Evolutionary conservation across 2,329 filamentous ascomycete species (phyloP).

Genomic region (Thelonectria discophora): DNA sequence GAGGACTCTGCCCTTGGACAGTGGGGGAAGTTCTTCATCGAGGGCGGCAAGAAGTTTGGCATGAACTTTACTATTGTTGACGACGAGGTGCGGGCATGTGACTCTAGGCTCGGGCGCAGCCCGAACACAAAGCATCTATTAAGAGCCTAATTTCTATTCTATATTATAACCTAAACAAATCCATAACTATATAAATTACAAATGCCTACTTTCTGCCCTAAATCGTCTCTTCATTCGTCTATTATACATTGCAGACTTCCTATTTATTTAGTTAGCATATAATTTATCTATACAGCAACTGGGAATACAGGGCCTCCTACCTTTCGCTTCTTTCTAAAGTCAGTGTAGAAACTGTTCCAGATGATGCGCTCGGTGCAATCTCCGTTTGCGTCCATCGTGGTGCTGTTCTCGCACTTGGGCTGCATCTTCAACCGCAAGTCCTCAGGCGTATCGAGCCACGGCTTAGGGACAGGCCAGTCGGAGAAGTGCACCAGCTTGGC

Average conservation of each 20-base stretch:
- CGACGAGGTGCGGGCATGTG: conserved; percentile 13
- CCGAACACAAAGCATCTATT: too few species aligned
- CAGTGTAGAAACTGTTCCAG: conserved; percentile 56
- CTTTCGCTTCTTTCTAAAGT: conserved; percentile 47
- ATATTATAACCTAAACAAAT: too few species aligned
- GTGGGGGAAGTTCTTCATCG: conserved; percentile 2
- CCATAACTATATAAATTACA: too few species aligned
- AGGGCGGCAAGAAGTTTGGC: not conserved
- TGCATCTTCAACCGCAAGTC: conserved; percentile 21
- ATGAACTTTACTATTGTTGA: not conserved
- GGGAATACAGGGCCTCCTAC: conserved; percentile 1
- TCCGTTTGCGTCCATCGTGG: conserved; percentile 56
- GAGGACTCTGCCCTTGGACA: not conserved
- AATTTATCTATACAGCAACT: too few species aligned
- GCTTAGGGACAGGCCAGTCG: conserved; percentile 75
- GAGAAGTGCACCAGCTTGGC: conserved; percentile 76
- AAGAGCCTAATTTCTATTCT: too few species aligned
- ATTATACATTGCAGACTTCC: not conserved
- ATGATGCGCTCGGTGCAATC: conserved; percentile 42
- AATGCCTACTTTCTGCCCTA: too few species aligned
- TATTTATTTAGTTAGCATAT: not conserved
- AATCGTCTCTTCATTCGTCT: too few species aligned
- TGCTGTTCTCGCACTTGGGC: conserved; percentile 55
- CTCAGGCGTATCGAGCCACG: conserved; percentile 48
- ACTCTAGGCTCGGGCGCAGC: too few species aligned